A percentile compares a stretch with the other conserved stretches of the same genome.
Conservation (phyloP, 2,329 filamentous ascomycete species). For the Aspergillus hortae region DNA sequence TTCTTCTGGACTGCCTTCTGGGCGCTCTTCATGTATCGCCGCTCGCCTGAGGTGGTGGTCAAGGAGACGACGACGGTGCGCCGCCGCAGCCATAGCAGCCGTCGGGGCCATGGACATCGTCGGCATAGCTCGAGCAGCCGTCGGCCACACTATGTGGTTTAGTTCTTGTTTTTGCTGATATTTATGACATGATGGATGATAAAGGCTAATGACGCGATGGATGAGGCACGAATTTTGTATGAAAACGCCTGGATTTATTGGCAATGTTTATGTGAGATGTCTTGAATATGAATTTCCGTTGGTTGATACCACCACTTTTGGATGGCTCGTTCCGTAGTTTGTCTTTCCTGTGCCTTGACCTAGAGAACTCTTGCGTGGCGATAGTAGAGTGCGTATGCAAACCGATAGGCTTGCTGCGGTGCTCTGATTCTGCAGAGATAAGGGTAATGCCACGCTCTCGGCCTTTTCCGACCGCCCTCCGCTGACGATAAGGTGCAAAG, state of each 20-base stretch:
- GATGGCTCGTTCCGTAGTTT: not conserved
- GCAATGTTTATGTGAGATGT: not conserved
- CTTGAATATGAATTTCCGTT: too few relatives aligned
- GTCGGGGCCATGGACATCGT: constrained; percentile 29
- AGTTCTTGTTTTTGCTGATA: not conserved
- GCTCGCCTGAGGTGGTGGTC: constrained; percentile 28
- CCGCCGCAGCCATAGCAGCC: constrained; percentile 33
- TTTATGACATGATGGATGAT: constrained; percentile 1
- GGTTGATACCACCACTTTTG: not conserved
- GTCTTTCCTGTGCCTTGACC: not conserved
- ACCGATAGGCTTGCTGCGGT: not conserved
- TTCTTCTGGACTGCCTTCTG: constrained; percentile 75
- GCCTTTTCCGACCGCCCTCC: constrained; percentile 2
- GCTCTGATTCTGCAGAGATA: not conserved
- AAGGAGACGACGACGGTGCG: constrained; percentile 36
- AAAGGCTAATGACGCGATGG: not conserved
- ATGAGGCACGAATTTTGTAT: not conserved
- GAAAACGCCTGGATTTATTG: not conserved
- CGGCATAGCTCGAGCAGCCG: constrained; percentile 29
- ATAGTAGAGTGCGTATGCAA: not conserved
- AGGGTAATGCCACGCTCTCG: not conserved
- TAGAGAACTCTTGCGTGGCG: not conserved
- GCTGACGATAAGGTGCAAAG: constrained; percentile 2
- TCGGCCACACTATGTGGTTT: constrained; percentile 30
- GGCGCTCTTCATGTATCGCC: constrained; percentile 49